phyloP scores from a whole-genome alignment of 192 early-diverging fungal genomes.

The Gigaspora rosea region DNA sequence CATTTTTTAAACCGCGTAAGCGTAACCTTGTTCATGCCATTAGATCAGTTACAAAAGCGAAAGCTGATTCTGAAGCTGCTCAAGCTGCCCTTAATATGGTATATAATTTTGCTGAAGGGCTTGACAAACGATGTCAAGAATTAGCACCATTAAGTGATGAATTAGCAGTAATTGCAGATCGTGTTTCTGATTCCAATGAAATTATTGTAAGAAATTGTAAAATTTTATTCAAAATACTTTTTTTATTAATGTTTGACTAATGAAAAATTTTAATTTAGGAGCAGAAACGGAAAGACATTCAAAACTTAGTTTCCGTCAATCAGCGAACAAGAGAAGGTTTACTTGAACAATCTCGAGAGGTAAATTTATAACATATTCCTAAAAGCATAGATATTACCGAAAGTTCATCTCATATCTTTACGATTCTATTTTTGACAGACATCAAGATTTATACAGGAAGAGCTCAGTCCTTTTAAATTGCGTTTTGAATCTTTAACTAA shows the following conservation, averaged over 20 bases:
- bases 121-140: background rate
- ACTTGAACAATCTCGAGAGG: too few relatives aligned
- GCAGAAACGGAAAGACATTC: conserved; percentile 4
- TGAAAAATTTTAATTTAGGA: background rate
- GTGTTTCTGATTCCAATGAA: background rate
- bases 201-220: conserved; percentile 2
- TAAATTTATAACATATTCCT: too few relatives aligned
- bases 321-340: too few relatives aligned
- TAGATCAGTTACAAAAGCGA: conserved; percentile 19
- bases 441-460: too few relatives aligned
- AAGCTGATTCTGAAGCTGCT: conserved; percentile 13
- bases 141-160: background rate
- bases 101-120: too few relatives aligned
- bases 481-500: too few relatives aligned
- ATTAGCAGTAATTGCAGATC: background rate
- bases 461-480: too few relatives aligned
- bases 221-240: too few relatives aligned
- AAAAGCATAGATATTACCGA: too few relatives aligned
- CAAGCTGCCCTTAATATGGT: conserved; percentile 2
- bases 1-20: background rate
- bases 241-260: background rate
- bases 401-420: too few relatives aligned
- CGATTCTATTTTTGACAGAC: too few relatives aligned
- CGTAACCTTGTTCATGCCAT: too few relatives aligned
- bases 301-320: background rate